Percentiles rank a stretch among this genome's conserved stretches.
These are phyloP conservation scores for Cryptococcus sp. DNA, from an alignment of 1,284 basidiomycete species.

Conservation along the genomic window DNA sequence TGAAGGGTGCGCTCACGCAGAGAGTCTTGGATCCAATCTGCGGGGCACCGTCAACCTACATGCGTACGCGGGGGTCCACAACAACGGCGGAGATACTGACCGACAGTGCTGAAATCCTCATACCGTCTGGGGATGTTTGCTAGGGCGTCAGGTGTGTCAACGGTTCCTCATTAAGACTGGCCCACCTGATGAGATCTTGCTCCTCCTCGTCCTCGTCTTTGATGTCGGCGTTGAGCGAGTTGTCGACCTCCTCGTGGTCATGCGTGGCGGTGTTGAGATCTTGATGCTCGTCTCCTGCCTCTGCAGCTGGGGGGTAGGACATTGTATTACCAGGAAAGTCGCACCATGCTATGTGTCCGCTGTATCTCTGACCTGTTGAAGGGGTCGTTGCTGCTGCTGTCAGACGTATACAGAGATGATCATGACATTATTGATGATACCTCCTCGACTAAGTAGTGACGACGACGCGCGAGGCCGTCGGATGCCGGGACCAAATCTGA, in stretches of 20 bases:
- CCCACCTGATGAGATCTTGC: constrained; percentile 50
- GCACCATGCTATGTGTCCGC: too few species aligned
- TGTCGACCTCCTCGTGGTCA: constrained; percentile 11
- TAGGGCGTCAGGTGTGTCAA: constrained; percentile 11
- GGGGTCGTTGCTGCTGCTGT: too few species aligned
- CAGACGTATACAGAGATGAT: too few species aligned
- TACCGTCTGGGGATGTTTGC: constrained; percentile 41
- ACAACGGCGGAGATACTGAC: constrained; percentile 47
- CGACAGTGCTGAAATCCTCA: constrained; percentile 76
- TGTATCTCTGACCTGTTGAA: too few species aligned
- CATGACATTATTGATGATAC: too few species aligned
- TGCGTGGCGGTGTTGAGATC: too few species aligned
- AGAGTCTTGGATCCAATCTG: constrained; percentile 94
- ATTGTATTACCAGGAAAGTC: constrained; percentile 5
- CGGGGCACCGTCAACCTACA: neutral
- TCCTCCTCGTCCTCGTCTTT: constrained; percentile 9
- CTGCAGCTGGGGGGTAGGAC: constrained; percentile 28
- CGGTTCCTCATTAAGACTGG: neutral
- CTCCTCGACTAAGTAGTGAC: too few species aligned
- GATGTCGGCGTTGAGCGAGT: constrained; percentile 2
- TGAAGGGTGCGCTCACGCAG: constrained; percentile 72
- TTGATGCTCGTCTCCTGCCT: constrained; percentile 3
- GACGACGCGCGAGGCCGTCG: too few species aligned
- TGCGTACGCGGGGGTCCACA: neutral
- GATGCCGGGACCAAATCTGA: too few species aligned